Evolutionary conservation across 306 rosid species (phyloP).

Genomic region (Cicer pinnatifidum): DNA sequence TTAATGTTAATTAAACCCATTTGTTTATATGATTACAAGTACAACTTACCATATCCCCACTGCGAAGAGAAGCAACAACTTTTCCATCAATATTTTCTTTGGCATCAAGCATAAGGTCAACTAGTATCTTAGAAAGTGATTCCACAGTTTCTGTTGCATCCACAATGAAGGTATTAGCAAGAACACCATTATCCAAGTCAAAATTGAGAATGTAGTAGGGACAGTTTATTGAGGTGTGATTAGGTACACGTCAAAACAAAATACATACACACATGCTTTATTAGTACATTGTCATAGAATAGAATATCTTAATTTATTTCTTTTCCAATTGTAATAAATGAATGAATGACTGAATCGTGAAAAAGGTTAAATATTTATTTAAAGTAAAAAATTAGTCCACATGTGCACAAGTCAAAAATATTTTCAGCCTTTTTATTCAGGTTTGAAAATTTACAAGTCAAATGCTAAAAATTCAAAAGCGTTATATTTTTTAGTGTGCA

Average conservation of each 20-base stretch:
- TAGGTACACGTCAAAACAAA: slow-evolving; percentile 28
- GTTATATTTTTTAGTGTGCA: neutral
- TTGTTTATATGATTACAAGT: slow-evolving; percentile 12
- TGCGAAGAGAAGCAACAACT: slow-evolving; percentile 57
- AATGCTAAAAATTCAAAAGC: neutral
- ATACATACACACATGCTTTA: neutral
- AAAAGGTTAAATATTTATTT: neutral
- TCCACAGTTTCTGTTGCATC: slow-evolving; percentile 55
- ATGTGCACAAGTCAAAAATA: neutral
- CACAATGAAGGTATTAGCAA: slow-evolving; percentile 34
- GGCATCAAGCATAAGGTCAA: slow-evolving; percentile 60
- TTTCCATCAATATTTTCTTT: slow-evolving; percentile 81
- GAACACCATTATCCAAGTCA: slow-evolving; percentile 30
- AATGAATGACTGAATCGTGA: neutral
- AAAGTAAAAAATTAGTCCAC: slow-evolving; percentile 3
- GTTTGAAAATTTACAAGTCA: neutral
- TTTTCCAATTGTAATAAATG: neutral
- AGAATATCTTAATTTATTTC: neutral
- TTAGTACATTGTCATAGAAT: neutral
- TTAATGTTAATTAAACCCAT: slow-evolving; percentile 4
- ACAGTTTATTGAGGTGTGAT: neutral
- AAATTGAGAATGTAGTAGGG: slow-evolving; percentile 1
- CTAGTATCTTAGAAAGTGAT: slow-evolving; percentile 63
- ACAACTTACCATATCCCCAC: slow-evolving; percentile 54
- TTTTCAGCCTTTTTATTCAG: neutral